phyloP scores from a whole-genome alignment of 2,329 filamentous ascomycete genomes.

The Penicillium concentricum region DNA sequence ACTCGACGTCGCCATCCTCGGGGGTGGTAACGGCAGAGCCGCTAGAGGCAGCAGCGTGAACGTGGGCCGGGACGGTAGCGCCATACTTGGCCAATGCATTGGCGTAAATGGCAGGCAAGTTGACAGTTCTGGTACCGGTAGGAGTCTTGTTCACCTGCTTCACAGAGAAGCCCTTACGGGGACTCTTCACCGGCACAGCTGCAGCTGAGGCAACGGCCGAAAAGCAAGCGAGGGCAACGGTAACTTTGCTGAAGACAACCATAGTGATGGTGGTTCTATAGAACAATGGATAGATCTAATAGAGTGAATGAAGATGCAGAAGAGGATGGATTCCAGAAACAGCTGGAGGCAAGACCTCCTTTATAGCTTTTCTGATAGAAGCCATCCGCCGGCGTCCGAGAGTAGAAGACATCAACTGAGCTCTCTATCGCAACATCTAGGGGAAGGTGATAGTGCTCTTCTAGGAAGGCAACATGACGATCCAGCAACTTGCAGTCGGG shows the following conservation, averaged over 20 bases:
- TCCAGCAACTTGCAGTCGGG: conserved; percentile 12
- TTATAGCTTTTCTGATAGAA: conserved; percentile 25
- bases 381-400: not conserved
- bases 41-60: conserved; percentile 33
- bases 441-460: conserved; percentile 22
- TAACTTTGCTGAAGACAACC: conserved; percentile 37
- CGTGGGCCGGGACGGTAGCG: conserved; percentile 26
- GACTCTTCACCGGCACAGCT: conserved; percentile 27
- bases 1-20: conserved; percentile 55
- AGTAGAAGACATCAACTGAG: not conserved
- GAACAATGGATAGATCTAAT: conserved; percentile 13
- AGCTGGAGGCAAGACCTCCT: conserved; percentile 12
- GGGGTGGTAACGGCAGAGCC: conserved; percentile 45
- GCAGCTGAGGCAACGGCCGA: conserved; percentile 30
- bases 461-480: conserved; percentile 22
- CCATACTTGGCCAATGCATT: conserved; percentile 32
- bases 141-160: conserved; percentile 28
- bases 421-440: conserved; percentile 11
- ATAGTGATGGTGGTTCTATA: conserved; percentile 22
- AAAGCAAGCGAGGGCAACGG: conserved; percentile 27
- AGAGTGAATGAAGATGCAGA: conserved; percentile 10
- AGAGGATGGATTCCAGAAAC: conserved; percentile 13
- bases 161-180: conserved; percentile 33
- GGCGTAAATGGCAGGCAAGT: conserved; percentile 32
- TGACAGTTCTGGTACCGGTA: conserved; percentile 23